Evolutionary conservation across 768 basidiomycete genomes (phyloP), one percentile per base, ranked within the genome.

Genomic region (Sistotremastrum suecicum): DNA sequence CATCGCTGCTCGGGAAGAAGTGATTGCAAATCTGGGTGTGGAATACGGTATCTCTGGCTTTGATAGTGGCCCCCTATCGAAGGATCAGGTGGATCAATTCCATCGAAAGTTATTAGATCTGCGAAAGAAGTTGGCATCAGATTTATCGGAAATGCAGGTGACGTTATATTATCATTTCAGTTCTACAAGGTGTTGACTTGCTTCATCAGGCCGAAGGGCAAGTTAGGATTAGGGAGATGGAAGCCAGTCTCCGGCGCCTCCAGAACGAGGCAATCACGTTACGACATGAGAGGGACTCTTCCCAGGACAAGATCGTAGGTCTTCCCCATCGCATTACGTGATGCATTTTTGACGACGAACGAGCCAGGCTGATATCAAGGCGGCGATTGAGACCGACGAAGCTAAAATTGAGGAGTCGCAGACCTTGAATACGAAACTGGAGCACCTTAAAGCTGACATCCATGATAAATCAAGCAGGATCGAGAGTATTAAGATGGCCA

Each of bases 41-140:
- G 76, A 76, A 51, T 67, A 83, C 53, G 69, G 72, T 6, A 79
- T 97, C 53, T 76, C 77, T 42, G 88, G 86, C 0, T 90, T 76
- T 57, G 76, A 75, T 44, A 69, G 76, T 42, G 70, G 77, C 0
- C 79, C 80, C 1, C 67, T 91, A 34, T 80, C 81, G 42, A 71
- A 77, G 37, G 74, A 76, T 37, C 75, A 88, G 57, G 70, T 90
- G 12, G 59, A 71, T 31, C 82, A 88, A 39, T 92, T 20, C 20
- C 20, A 20, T 20, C 20, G 20, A 20, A 20, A 20, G 20, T 20
- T 20, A 20, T 20, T 20, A 3, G 80, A 83, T 29, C 59, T 82
- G 4, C 76, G 78, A 47, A 66, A 73, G 34, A 72, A 69, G 49
- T 20, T 20, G 20, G 20, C 20, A 20, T 20, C 20, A 20, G 20